Evolutionary conservation across 2,329 filamentous ascomycete species (phyloP).

Genomic region (Claviceps sp.): DNA sequence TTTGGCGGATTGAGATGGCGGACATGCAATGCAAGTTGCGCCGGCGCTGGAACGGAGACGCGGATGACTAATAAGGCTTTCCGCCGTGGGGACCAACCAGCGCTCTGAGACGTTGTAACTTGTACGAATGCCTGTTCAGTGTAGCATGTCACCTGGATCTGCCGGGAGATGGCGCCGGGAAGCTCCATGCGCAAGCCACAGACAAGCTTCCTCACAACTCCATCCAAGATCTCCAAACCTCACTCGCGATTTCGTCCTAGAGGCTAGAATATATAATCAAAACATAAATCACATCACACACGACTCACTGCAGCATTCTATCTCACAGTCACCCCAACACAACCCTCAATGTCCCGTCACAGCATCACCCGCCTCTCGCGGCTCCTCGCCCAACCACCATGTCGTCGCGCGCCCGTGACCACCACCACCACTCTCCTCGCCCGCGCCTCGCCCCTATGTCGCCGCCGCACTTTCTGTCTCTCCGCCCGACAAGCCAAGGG

Average conservation of each 20-base stretch:
- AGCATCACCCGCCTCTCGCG: slow-evolving; percentile 25
- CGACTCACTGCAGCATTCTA: not conserved
- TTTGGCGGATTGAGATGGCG: not conserved
- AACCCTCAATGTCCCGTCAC: slow-evolving; percentile 18
- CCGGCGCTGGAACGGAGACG: not conserved
- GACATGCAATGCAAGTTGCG: not conserved
- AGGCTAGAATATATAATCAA: not conserved
- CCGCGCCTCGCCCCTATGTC: slow-evolving; percentile 1
- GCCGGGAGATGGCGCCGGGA: not conserved
- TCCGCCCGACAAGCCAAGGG: slow-evolving; percentile 26
- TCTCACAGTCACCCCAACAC: not conserved
- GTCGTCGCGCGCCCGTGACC: slow-evolving; percentile 11
- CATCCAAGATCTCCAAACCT: not conserved
- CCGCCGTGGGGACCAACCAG: no score
- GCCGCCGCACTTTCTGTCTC: slow-evolving; percentile 17
- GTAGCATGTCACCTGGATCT: not conserved
- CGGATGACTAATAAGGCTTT: not conserved
- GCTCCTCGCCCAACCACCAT: slow-evolving; percentile 21
- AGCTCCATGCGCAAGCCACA: not conserved
- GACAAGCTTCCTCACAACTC: not conserved
- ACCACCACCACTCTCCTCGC: not conserved
- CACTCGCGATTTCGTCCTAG: not conserved
- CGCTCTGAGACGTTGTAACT: not conserved
- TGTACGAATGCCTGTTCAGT: no score
- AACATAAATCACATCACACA: not conserved